Conservation (phyloP, 208 protist genomes). For the Leishmania amazonensis region DNA sequence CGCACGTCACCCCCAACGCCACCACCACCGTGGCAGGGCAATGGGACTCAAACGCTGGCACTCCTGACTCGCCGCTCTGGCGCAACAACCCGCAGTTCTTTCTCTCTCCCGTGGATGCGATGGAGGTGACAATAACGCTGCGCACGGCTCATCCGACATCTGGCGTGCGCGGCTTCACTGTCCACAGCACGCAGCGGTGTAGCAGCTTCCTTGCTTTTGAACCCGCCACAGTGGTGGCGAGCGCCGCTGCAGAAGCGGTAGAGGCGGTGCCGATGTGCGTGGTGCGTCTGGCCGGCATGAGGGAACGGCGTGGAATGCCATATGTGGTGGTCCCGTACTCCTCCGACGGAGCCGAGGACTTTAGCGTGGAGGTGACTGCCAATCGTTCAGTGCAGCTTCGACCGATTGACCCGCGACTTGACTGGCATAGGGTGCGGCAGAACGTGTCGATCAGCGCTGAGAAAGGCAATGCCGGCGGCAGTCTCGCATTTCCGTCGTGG, state of each 20-base stretch:
- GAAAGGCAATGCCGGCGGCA: slow-evolving; percentile 74
- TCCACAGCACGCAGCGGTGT: slow-evolving; percentile 61
- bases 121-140: slow-evolving; percentile 63
- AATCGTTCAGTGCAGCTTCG: slow-evolving; percentile 68
- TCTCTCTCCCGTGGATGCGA: slow-evolving; percentile 71
- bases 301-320: slow-evolving; percentile 77
- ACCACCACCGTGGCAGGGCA: slow-evolving; percentile 38
- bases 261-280: slow-evolving; percentile 28
- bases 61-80: slow-evolving; percentile 62
- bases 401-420: slow-evolving; percentile 61
- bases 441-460: slow-evolving; percentile 42
- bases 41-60: slow-evolving; percentile 61
- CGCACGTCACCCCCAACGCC: slow-evolving; percentile 39
- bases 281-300: slow-evolving; percentile 66
- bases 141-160: slow-evolving; percentile 1
- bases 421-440: slow-evolving; percentile 60
- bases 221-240: slow-evolving; percentile 49
- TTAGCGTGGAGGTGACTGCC: slow-evolving; percentile 56
- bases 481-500: slow-evolving; percentile 77
- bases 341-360: slow-evolving; percentile 31
- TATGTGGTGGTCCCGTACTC: slow-evolving; percentile 87
- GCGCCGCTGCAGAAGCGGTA: slow-evolving; percentile 13
- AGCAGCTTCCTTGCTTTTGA: slow-evolving; percentile 78
- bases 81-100: slow-evolving; percentile 89
- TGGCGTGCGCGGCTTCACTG: slow-evolving; percentile 69